Evolutionary conservation across 108 stramenopile genomes (phyloP).

Genomic region (Tribonema minus): DNA sequence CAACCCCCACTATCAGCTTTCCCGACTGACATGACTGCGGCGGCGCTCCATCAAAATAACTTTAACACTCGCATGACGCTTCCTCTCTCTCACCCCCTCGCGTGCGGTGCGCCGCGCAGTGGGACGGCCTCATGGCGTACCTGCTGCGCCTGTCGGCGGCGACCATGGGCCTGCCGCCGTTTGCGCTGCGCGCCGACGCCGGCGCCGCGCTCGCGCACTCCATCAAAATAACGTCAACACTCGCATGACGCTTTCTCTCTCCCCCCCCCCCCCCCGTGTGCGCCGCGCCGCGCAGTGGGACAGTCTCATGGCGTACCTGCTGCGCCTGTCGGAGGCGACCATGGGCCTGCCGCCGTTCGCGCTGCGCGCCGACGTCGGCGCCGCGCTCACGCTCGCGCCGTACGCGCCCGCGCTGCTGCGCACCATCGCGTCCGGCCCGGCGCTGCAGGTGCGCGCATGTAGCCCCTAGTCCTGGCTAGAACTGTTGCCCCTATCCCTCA

Average conservation of each 20-base stretch:
- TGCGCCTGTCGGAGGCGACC: slow-evolving; percentile 38
- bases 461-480: neutral
- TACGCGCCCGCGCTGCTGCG: slow-evolving; percentile 8
- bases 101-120: neutral
- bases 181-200: slow-evolving; percentile 26
- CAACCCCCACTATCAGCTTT: too few relatives aligned
- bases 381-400: slow-evolving; percentile 29
- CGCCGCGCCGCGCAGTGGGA: slow-evolving; percentile 16
- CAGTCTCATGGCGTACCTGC: slow-evolving; percentile 20
- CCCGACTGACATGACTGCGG: too few relatives aligned
- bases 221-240: neutral
- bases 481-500: neutral
- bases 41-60: neutral
- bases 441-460: neutral
- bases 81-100: neutral
- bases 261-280: neutral
- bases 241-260: neutral
- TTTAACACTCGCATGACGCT: neutral
- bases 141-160: slow-evolving; percentile 24
- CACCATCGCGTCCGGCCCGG: slow-evolving; percentile 20
- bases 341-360: slow-evolving; percentile 47
- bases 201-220: slow-evolving; percentile 1
- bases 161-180: slow-evolving; percentile 40
- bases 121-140: slow-evolving; percentile 22
- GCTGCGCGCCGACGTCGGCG: slow-evolving; percentile 35